Conservation (phyloP, 1,284 basidiomycete species). For the Psilocybe mexicana region DNA sequence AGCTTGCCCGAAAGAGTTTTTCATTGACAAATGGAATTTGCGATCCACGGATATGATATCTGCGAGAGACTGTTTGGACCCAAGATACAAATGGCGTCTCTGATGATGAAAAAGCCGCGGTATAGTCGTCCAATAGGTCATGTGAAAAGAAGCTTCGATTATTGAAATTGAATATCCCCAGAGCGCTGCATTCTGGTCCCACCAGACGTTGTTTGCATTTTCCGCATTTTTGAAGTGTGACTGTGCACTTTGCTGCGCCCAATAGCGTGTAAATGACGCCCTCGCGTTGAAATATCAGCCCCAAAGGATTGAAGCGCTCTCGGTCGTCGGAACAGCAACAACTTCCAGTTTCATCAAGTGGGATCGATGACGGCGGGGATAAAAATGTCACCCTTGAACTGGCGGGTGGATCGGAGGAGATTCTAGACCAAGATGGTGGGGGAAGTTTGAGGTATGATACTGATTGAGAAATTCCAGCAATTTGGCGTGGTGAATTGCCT, state of each 20-base stretch:
- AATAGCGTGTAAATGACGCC: background rate
- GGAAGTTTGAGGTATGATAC: background rate
- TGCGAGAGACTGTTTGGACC: constrained; percentile 14
- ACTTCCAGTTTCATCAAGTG: background rate
- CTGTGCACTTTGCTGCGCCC: background rate
- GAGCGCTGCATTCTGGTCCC: constrained; percentile 25
- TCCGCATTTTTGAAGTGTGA: constrained; percentile 14
- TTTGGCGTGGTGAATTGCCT: background rate
- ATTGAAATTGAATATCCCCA: constrained; percentile 33
- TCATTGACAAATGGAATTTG: constrained; percentile 20
- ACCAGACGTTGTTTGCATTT: constrained; percentile 18
- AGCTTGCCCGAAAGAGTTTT: constrained; percentile 24
- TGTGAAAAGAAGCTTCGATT: constrained; percentile 27
- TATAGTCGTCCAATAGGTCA: constrained; percentile 34
- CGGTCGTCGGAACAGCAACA: background rate
- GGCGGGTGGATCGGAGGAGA: background rate
- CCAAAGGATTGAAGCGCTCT: background rate
- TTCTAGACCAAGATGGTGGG: constrained; percentile 4
- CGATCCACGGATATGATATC: constrained; percentile 5
- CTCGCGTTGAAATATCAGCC: background rate
- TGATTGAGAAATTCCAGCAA: background rate
- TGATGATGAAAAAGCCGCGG: constrained; percentile 24
- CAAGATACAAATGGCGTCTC: constrained; percentile 32
- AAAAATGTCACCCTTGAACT: background rate
- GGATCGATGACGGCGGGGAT: background rate